A percentile compares a stretch with the other conserved stretches of the same genome.
These are phyloP conservation scores for Taxillus chinensis DNA, from an alignment of 164 flowering plant genomes.

Conservation along the genomic window DNA sequence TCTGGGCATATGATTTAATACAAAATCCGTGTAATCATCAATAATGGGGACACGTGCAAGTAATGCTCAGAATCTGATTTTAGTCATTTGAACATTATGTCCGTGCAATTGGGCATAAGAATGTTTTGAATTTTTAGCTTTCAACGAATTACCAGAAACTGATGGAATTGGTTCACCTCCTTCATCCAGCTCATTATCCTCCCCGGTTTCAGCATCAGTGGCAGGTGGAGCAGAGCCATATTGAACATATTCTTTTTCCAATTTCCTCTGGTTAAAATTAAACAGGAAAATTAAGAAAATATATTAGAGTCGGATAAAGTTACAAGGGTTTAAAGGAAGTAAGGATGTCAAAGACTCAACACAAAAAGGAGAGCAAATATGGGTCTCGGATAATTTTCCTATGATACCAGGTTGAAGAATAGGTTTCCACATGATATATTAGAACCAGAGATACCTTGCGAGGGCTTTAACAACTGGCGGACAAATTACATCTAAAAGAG, in stretches of 20 bases:
- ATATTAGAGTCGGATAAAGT: neutral
- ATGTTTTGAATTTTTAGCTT: neutral
- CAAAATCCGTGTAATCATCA: no score
- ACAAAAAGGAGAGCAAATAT: neutral
- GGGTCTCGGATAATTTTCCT: neutral
- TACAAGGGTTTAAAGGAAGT: no score
- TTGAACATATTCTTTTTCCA: conserved; percentile 43
- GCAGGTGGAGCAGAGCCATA: conserved; percentile 42
- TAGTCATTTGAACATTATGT: no score
- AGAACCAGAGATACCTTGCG: no score
- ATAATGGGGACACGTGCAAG: no score
- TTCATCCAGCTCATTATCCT: conserved; percentile 30
- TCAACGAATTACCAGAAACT: conserved; percentile 3
- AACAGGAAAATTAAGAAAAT: neutral
- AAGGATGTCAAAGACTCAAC: neutral
- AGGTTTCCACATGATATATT: no score
- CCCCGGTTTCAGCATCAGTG: conserved; percentile 19
- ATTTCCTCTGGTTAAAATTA: conserved; percentile 46
- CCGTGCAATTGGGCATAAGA: no score
- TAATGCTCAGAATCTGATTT: no score
- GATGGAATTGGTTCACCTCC: conserved; percentile 29
- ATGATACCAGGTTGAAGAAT: neutral
- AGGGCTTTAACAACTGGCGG: no score
- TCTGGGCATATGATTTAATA: no score
- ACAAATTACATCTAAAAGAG: no score